Base-by-base conservation (phyloP, 2,329 filamentous ascomycete species). In the Hypoxylon sp. region DNA sequence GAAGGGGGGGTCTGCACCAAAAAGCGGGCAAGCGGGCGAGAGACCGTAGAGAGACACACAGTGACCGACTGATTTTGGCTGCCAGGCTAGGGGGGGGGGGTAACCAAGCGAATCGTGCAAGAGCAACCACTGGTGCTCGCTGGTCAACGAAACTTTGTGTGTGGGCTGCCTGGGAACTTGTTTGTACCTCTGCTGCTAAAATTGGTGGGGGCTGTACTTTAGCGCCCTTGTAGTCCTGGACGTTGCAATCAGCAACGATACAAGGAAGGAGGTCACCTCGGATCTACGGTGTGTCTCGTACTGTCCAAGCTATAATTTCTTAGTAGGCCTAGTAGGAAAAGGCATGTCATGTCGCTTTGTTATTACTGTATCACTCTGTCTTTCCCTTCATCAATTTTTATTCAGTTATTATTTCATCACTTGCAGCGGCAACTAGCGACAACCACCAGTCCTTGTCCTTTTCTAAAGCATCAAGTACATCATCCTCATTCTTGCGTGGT, bases 1-100 rank as follows among this genome's bases (percentile, higher is more conserved):
- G 63, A 66, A 66, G 63, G 74, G 75, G 73, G 73, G 75, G 74
- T 74, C 70, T 71, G 62, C 68, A 72, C 65, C 68, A 72, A 73
- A 73, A 76, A 75, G 75, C 74, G 74, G 74, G 76, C 75, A 73
- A 54, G 64, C 63, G 64, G 62, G 59, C 59, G 44, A 66, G 57
- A 69, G 64, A 65, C 68, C 67, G 56, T 66, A 50, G 33, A 50
- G 33, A 52, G 19, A 47, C 53, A 53, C 52, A 67, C 55, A 67
- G 60, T 70, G 64, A 61, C 62, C 57, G 46, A 62, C 22, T 59
- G 56, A 59, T 67, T 47, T 48, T 39, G 39, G 29, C 31, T 50
- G 46, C 29, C 56, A 37, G 31, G 37, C 48, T 61, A 58, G 54
- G 54, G 55, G 19, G 55, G 19, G 19, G 55, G 55, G 55, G 31